phyloP scores from a whole-genome alignment of 148 eudicot species.

The Rhododendron mucronatum region DNA sequence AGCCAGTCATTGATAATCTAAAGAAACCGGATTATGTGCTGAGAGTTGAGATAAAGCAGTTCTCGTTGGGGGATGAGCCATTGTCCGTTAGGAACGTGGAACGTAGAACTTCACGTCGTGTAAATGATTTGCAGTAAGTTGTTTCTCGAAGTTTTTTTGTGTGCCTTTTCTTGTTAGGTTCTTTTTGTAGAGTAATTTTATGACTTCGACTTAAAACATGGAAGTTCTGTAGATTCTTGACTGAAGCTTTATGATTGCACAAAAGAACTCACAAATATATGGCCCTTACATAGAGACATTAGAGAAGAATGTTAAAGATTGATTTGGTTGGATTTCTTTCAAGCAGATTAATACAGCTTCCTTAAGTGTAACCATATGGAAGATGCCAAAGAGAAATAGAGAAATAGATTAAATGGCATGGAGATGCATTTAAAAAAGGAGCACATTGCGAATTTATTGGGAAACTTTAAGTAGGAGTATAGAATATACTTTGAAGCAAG shows the following conservation, averaged over 20 bases:
- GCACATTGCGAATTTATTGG: not conserved
- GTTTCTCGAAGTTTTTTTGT: not conserved
- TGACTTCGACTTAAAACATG: not conserved
- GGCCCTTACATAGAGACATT: not conserved
- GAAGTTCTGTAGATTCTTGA: not conserved
- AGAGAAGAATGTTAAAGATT: not conserved
- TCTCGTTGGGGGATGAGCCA: constrained; percentile 92
- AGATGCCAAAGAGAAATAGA: not conserved
- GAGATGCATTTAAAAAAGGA: not conserved
- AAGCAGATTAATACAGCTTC: not conserved
- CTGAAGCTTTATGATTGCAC: not conserved
- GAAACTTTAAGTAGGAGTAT: not conserved
- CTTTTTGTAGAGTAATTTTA: not conserved
- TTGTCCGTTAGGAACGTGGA: constrained; percentile 93
- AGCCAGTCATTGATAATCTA: constrained; percentile 88
- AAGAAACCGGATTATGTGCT: constrained; percentile 89
- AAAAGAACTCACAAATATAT: not conserved
- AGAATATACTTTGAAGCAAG: not conserved
- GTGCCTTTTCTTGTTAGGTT: not conserved
- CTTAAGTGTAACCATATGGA: not conserved
- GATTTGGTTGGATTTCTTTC: not conserved
- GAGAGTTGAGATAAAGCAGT: constrained; percentile 93
- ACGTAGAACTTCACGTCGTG: constrained; percentile 84
- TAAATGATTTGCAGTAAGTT: constrained; percentile 92
- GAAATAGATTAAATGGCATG: not conserved